phyloP scores from a whole-genome alignment of 805 yeast genomes.

The Ogataea chonburiensis region DNA sequence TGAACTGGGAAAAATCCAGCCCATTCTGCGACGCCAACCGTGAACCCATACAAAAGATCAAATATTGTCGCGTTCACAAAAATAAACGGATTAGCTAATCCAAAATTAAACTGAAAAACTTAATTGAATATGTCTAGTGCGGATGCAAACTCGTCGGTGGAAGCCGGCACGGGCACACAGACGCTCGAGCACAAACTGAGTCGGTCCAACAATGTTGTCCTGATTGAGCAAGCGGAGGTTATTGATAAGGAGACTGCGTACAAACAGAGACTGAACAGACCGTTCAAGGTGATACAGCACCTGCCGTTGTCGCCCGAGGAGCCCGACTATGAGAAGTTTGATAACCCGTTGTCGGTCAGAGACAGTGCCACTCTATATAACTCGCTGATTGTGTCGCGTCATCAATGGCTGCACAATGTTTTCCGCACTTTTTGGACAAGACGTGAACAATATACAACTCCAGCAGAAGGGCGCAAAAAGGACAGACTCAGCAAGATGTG shows the following conservation, averaged over 20 bases:
- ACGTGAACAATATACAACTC: conserved; percentile 47
- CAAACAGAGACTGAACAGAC: conserved; percentile 40
- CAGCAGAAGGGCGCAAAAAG: conserved; percentile 46
- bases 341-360: conserved; percentile 63
- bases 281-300: conserved; percentile 63
- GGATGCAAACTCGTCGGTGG: conserved; percentile 8
- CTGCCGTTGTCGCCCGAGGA: conserved; percentile 63
- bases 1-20: conserved; percentile 11
- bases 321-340: conserved; percentile 65
- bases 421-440: conserved; percentile 74
- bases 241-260: conserved; percentile 31
- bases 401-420: conserved; percentile 63
- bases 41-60: conserved; percentile 9
- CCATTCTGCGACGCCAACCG: conserved; percentile 13
- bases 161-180: conserved; percentile 5
- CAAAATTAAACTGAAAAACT: conserved; percentile 2
- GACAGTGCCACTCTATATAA: conserved; percentile 73
- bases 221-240: conserved; percentile 33
- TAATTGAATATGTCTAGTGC: conserved; percentile 5
- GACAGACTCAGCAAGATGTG: conserved; percentile 88
- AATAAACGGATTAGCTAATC: too few relatives aligned
- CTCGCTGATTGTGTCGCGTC: conserved; percentile 72
- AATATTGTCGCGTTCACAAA: conserved; percentile 4
- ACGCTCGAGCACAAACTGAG: conserved; percentile 19
- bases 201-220: conserved; percentile 25